These are phyloP conservation scores for Trichoderma afroharzianum DNA, from an alignment of 2,329 filamentous ascomycete species.

Conservation along the genomic window DNA sequence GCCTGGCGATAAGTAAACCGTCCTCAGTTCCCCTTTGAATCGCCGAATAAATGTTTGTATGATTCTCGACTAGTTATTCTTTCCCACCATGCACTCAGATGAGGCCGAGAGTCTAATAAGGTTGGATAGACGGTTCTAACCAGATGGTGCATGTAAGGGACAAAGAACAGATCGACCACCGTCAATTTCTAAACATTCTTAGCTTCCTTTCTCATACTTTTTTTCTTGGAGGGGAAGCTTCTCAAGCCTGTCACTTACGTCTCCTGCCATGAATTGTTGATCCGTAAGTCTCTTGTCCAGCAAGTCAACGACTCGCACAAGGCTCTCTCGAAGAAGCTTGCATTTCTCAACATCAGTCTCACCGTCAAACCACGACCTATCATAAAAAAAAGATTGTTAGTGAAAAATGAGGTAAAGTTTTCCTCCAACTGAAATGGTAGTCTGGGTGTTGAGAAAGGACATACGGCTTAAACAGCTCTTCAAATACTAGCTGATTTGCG, in stretches of 20 bases:
- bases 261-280: neutral
- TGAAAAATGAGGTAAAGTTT: neutral
- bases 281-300: neutral
- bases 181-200: neutral
- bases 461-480: neutral
- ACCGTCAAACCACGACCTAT: neutral
- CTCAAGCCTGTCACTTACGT: neutral
- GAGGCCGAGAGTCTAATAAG: neutral
- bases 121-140: neutral
- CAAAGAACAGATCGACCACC: neutral
- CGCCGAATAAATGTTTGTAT: neutral
- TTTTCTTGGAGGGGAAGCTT: neutral
- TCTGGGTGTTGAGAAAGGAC: neutral
- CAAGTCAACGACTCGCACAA: neutral
- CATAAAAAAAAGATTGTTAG: neutral
- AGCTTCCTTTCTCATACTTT: neutral
- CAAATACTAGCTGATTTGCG: neutral
- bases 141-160: slow-evolving; percentile 1
- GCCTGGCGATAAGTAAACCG: neutral
- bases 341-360: neutral
- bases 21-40: neutral
- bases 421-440: too few relatives aligned
- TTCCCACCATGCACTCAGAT: neutral
- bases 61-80: neutral
- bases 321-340: neutral